Percentiles rank a stretch among this genome's conserved stretches.
These are phyloP conservation scores for Penicillium flavigenum DNA, from an alignment of 495 filamentous ascomycete species.

Conservation along the genomic window DNA sequence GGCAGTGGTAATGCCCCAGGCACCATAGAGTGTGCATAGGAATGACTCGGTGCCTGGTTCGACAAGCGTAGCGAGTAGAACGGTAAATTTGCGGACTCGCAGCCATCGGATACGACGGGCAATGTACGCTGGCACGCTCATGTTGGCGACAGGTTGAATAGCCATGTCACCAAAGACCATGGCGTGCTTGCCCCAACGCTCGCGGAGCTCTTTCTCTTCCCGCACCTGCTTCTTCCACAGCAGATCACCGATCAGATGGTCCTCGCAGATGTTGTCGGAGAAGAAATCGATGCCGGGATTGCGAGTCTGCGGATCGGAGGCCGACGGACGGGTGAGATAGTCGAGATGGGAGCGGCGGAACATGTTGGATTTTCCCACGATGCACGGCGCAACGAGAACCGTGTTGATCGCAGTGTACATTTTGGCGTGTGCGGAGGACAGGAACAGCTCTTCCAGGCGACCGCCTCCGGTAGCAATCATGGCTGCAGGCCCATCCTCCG, in stretches of 20 bases:
- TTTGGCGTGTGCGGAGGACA: slow-evolving; percentile 92
- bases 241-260: slow-evolving; percentile 91
- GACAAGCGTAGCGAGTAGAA: slow-evolving; percentile 82
- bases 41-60: slow-evolving; percentile 94
- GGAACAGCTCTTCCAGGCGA: slow-evolving; percentile 87
- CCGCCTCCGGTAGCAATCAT: slow-evolving; percentile 62
- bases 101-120: slow-evolving; percentile 87
- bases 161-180: slow-evolving; percentile 82
- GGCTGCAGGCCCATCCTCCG: slow-evolving; percentile 25
- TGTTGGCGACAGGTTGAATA: slow-evolving; percentile 82
- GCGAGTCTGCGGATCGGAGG: slow-evolving; percentile 31
- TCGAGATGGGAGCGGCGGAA: slow-evolving; percentile 91
- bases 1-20: slow-evolving; percentile 70
- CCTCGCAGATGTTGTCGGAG: slow-evolving; percentile 94
- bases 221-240: slow-evolving; percentile 65
- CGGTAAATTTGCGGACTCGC: slow-evolving; percentile 91
- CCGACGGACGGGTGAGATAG: slow-evolving; percentile 62
- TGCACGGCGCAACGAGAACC: slow-evolving; percentile 84
- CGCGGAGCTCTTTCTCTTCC: slow-evolving; percentile 43
- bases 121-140: slow-evolving; percentile 76
- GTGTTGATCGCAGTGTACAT: slow-evolving; percentile 99
- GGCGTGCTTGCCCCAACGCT: slow-evolving; percentile 70
- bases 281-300: slow-evolving; percentile 83
- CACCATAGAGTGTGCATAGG: slow-evolving; percentile 74
- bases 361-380: slow-evolving; percentile 97